phyloP scores from a whole-genome alignment of 225 moss, liverwort and hornwort genomes.

The Rhytidiadelphus loreus region DNA sequence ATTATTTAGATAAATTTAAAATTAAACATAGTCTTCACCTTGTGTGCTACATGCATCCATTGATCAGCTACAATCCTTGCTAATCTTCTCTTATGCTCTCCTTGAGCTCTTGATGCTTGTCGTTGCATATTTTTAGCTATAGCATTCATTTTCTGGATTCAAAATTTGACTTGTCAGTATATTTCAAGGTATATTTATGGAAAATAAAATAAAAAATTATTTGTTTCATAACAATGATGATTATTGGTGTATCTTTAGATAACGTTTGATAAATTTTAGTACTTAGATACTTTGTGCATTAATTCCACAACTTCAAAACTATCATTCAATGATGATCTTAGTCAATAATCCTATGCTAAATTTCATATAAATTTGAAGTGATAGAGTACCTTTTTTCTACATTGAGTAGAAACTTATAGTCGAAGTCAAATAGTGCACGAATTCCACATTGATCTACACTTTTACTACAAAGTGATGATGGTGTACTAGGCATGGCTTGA shows the following conservation, averaged over 20 bases:
- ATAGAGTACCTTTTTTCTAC: background rate
- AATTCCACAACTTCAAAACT: background rate
- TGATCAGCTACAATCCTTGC: conserved; percentile 82
- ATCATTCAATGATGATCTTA: background rate
- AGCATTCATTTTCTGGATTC: background rate
- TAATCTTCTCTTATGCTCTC: conserved; percentile 56
- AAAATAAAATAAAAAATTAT: background rate
- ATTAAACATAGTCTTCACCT: conserved; percentile 7
- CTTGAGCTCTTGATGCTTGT: conserved; percentile 37
- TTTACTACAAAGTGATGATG: background rate
- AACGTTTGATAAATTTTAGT: background rate
- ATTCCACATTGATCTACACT: background rate
- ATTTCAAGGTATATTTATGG: too few species aligned
- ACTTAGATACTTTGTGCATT: background rate
- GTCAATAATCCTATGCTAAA: background rate
- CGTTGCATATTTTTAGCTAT: background rate
- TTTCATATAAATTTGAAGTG: background rate
- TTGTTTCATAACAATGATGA: background rate
- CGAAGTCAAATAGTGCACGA: background rate
- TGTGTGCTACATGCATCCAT: conserved; percentile 64
- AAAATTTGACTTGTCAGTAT: background rate
- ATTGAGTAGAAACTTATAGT: background rate
- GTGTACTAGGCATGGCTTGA: background rate
- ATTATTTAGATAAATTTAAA: background rate
- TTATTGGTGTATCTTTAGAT: background rate